These are phyloP conservation scores for Eimeria falciformis DNA, from an alignment of 169 alveolate genomes.

Conservation along the genomic window DNA sequence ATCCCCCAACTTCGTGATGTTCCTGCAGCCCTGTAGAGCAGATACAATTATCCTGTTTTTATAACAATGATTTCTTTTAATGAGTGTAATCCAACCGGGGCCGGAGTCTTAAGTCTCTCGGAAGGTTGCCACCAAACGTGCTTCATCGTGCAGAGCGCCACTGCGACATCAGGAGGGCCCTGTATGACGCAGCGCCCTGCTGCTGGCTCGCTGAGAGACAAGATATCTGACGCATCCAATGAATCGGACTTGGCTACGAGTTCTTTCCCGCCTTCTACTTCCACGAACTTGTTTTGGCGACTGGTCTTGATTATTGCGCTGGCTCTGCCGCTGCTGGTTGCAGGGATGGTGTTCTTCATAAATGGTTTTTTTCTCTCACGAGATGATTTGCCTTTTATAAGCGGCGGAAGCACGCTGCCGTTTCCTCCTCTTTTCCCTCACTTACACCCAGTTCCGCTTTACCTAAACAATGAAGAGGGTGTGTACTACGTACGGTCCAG, in stretches of 20 bases:
- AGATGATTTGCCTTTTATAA: conserved; percentile 18
- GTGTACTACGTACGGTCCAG: conserved; percentile 15
- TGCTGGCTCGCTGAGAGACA: too few species aligned
- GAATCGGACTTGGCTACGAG: too few species aligned
- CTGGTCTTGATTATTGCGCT: background rate
- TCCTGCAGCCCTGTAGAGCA: too few species aligned
- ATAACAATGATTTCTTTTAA: background rate
- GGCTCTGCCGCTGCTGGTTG: conserved; percentile 13
- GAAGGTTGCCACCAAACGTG: background rate
- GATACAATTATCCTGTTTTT: too few species aligned
- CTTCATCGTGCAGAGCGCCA: background rate
- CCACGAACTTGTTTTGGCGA: background rate
- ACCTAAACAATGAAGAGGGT: conserved; percentile 41
- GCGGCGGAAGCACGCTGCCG: conserved; percentile 45
- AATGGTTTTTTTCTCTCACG: conserved; percentile 71
- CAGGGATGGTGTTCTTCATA: conserved; percentile 37
- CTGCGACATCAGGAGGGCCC: too few species aligned
- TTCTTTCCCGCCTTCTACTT: background rate
- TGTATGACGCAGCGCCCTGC: too few species aligned
- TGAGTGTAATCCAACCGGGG: background rate
- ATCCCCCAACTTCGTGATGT: too few species aligned
- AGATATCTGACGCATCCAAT: too few species aligned
- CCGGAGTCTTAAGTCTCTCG: background rate
- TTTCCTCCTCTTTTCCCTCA: conserved; percentile 71
- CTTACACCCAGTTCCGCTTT: conserved; percentile 62